A percentile compares a stretch with the other conserved stretches of the same genome.
Evolutionary conservation across 148 eudicot genomes (phyloP).

Genomic region (Bassia scoparia): DNA sequence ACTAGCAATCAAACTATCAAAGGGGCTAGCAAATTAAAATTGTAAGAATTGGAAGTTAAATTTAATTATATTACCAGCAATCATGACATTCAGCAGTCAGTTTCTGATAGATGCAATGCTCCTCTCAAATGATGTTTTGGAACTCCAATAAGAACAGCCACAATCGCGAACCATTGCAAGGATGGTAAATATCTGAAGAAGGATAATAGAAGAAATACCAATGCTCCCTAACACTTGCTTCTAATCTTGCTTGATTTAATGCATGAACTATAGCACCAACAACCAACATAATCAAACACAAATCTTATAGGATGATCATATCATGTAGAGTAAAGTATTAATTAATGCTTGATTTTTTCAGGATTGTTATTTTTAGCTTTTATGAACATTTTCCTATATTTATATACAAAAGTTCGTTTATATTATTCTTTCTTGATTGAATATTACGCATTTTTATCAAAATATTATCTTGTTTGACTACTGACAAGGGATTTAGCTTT

Average conservation of each 20-base stretch:
- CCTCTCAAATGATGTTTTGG: conserved; percentile 35
- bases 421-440: too few species aligned
- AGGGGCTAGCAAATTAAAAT: too few species aligned
- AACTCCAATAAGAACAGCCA: conserved; percentile 38
- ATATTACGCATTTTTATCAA: too few species aligned
- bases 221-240: conserved; percentile 42
- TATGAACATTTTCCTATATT: too few species aligned
- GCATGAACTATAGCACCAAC: conserved; percentile 29
- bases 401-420: background rate
- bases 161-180: conserved; percentile 46
- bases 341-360: too few species aligned
- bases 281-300: background rate
- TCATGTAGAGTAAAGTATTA: background rate
- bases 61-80: conserved; percentile 32
- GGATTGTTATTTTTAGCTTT: too few species aligned
- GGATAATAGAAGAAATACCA: conserved; percentile 38
- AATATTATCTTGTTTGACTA: too few species aligned
- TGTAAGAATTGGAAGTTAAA: background rate
- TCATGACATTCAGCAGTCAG: conserved; percentile 37
- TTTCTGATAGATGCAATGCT: conserved; percentile 43
- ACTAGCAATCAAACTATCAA: too few species aligned
- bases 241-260: conserved; percentile 41
- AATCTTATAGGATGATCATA: background rate
- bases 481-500: too few species aligned
- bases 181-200: conserved; percentile 39